These are phyloP conservation scores for Ganoderma multipileum DNA, from an alignment of 1,284 basidiomycete genomes.

Conservation along the genomic window DNA sequence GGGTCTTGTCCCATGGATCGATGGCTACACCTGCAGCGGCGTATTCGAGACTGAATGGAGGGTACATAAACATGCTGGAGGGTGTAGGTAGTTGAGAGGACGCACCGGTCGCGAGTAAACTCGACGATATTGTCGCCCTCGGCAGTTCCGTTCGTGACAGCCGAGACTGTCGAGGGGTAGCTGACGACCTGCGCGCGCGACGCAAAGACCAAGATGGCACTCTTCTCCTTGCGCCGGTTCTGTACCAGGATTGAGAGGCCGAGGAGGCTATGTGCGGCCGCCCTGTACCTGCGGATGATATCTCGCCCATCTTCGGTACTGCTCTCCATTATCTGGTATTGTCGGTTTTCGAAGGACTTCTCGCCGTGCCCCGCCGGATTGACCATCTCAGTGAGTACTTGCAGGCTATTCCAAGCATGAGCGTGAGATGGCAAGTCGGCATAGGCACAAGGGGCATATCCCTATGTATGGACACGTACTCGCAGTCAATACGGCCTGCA, in stretches of 20 bases:
- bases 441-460: neutral
- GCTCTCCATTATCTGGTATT: constrained; percentile 5
- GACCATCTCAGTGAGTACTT: constrained; percentile 5
- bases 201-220: constrained; percentile 14
- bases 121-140: constrained; percentile 15
- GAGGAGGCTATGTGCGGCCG: constrained; percentile 15
- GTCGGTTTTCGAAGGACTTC: constrained; percentile 1
- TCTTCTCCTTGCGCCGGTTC: constrained; percentile 24
- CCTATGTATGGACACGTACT: constrained; percentile 11
- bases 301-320: constrained; percentile 3
- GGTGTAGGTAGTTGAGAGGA: neutral
- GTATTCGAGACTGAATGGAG: constrained; percentile 2
- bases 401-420: constrained; percentile 11
- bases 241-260: constrained; percentile 23
- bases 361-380: neutral
- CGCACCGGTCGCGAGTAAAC: constrained; percentile 15
- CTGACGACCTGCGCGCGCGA: constrained; percentile 21
- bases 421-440: neutral
- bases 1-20: constrained; percentile 22
- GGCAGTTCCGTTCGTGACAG: constrained; percentile 3
- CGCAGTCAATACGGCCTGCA: constrained; percentile 21
- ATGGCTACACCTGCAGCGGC: constrained; percentile 15
- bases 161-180: constrained; percentile 8
- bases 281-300: constrained; percentile 19
- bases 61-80: too few relatives aligned